Conservation (phyloP, 106 monocot species). For the Dendrobium catenatum region DNA sequence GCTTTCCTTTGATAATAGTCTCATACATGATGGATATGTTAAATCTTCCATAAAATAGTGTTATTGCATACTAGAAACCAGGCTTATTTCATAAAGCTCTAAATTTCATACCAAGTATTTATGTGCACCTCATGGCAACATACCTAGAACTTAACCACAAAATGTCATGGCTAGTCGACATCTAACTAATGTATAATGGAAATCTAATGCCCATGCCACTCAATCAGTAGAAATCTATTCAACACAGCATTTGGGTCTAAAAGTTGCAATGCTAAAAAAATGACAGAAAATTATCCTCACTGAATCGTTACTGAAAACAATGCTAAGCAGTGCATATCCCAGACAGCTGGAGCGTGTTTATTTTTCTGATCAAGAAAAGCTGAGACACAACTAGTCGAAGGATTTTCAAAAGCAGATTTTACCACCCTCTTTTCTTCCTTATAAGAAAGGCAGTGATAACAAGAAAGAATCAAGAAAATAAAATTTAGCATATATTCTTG, state of each 20-base stretch:
- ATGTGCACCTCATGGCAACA: not conserved
- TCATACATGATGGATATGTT: not conserved
- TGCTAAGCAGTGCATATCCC: not conserved
- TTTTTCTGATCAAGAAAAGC: not conserved
- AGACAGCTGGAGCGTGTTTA: not conserved
- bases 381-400: not conserved
- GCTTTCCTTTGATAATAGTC: no score
- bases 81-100: no score
- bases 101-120: no score
- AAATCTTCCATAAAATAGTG: no score
- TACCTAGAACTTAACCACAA: not conserved
- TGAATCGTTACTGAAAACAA: not conserved
- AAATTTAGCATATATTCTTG: no score
- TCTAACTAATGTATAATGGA: not conserved
- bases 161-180: not conserved
- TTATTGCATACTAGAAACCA: no score
- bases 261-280: no score
- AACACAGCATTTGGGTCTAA: no score
- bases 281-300: not conserved
- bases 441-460: not conserved
- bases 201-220: no score
- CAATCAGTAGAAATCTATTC: no score
- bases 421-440: not conserved
- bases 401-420: not conserved
- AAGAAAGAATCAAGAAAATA: not conserved